Evolutionary conservation across 192 early-diverging fungal species (phyloP), one percentile per base, ranked within the genome.

Genomic region (Anaeromyces robustus): DNA sequence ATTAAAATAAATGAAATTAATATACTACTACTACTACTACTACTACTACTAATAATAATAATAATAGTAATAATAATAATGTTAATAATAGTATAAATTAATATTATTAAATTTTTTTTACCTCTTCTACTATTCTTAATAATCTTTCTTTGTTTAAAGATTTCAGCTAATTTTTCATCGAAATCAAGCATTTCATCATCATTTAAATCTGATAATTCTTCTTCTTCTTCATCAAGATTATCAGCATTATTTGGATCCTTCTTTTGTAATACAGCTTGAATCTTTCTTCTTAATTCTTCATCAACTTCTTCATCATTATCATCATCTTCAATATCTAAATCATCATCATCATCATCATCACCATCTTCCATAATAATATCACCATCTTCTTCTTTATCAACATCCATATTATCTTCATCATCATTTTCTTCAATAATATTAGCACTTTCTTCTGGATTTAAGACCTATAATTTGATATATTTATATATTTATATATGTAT

Each of bases 131-230:
- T 92, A 13, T 81, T 83, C 88, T 95, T 96, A 77, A 90, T 86
- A 79, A 92, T 85, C 88, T 95, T 94, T 84, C 91, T 90, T 80
- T 96, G 90, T 43, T 86, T 87, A 85, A 98, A 98, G 79, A 98
- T 95, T 83, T 97, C 97, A 14, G 92, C 92, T 77, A 98, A 86
- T 85, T 98, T 97, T 77, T 92, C 91, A 85, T 98, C 97, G 86
- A 95, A 97, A 29, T 87, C 90, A 81, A 87, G 90, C 95, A 96
- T 96, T 83, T 94, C 89, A 79, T 96, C 94, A 81, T 96, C 95
- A 79, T 91, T 91, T 79, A 92, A n/a, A 82, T 85, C 52, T 68
- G 52, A 26, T 68, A 68, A 68, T 68, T 68, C 52, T 68, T 68
- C 52, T 39, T 39, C 37, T 68, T 68, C 86, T 82, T 89, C 87